Conservation (phyloP, 305 asterid genomes). For the Caryopteris hybrid region DNA sequence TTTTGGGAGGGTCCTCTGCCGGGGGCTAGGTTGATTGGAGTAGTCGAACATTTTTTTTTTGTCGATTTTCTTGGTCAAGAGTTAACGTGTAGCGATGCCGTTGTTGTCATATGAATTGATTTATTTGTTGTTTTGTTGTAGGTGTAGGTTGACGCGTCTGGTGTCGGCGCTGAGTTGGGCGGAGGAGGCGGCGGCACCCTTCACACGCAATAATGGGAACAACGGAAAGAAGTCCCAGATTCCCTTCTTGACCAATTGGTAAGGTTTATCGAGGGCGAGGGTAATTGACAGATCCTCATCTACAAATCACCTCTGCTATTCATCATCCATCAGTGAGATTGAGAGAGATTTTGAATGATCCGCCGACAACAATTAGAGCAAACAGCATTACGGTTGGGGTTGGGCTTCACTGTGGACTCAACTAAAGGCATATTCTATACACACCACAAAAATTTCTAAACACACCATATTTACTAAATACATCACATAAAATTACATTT, state of each 20-base stretch:
- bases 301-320: too few species aligned
- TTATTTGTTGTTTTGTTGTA: not conserved
- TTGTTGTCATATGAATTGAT: not conserved
- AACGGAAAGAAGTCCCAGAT: not conserved
- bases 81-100: not conserved
- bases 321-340: too few species aligned
- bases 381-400: too few species aligned
- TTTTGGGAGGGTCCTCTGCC: slow-evolving; percentile 46
- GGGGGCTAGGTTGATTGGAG: slow-evolving; percentile 15
- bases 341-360: too few species aligned
- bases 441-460: too few species aligned
- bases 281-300: not conserved
- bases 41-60: slow-evolving; percentile 12
- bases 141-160: not conserved
- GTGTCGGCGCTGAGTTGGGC: slow-evolving; percentile 5
- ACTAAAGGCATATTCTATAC: too few species aligned
- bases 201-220: not conserved
- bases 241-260: not conserved
- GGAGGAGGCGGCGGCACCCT: slow-evolving; percentile 21
- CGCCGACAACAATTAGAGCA: too few species aligned
- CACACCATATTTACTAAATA: too few species aligned
- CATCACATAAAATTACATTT: too few species aligned
- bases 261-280: too few species aligned
- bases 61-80: not conserved
- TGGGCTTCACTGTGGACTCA: too few species aligned